These are phyloP conservation scores for Nicotiana noctiflora DNA, from an alignment of 257 asterid genomes.

Conservation along the genomic window DNA sequence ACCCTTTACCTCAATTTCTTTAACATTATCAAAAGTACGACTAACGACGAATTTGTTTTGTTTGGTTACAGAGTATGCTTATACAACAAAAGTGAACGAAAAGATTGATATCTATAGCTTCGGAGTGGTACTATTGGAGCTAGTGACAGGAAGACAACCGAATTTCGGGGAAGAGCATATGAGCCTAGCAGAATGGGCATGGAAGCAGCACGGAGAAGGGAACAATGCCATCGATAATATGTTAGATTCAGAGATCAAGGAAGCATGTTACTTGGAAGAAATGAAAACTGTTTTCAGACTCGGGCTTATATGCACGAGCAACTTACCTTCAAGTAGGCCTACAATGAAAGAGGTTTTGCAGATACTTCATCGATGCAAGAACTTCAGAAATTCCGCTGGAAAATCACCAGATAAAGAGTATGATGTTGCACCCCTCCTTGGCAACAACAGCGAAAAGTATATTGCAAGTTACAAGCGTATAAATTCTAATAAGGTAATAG, in stretches of 20 bases:
- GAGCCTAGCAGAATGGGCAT: conserved; percentile 87
- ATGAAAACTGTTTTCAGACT: conserved; percentile 46
- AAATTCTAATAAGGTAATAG: conserved; percentile 38
- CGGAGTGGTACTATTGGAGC: conserved; percentile 39
- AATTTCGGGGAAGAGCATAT: conserved; percentile 52
- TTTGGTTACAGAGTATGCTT: conserved; percentile 64
- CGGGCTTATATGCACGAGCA: conserved; percentile 68
- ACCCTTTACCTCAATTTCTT: background rate
- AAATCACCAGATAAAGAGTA: conserved; percentile 29
- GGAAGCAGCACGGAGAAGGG: conserved; percentile 59
- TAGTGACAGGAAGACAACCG: conserved; percentile 48
- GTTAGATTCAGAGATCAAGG: conserved; percentile 44
- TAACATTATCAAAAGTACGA: background rate
- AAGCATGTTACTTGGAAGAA: conserved; percentile 42
- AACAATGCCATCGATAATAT: conserved; percentile 25
- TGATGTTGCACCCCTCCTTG: conserved; percentile 60
- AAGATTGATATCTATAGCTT: conserved; percentile 38
- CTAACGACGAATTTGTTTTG: background rate
- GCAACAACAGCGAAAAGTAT: conserved; percentile 37
- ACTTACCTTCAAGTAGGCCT: conserved; percentile 58
- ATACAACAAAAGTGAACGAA: conserved; percentile 35
- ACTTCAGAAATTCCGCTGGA: conserved; percentile 17
- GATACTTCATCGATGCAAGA: conserved; percentile 37
- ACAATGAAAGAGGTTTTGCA: conserved; percentile 67
- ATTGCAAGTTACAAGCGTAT: conserved; percentile 43